Base-by-base conservation (phyloP, 2,329 filamentous ascomycete species). In the Cordyceps militaris region DNA sequence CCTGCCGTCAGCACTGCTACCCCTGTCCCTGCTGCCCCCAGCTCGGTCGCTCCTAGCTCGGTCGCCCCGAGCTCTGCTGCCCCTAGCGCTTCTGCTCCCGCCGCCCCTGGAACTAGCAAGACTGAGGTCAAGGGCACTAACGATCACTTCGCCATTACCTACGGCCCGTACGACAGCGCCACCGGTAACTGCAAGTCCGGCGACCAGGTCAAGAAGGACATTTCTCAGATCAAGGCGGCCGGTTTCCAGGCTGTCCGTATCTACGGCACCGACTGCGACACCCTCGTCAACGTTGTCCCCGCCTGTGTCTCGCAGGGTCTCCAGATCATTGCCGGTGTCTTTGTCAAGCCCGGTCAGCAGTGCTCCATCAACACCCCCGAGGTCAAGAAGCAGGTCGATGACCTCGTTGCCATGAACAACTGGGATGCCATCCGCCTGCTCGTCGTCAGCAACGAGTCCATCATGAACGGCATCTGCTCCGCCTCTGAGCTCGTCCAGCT, bases 241-340 rank as follows among this genome's bases (percentile, higher is more conserved):
- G 88, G 88, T 60, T 91, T 92, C 82, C 74, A 74, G 62, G 77
- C 81, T 51, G 72, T 93, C 70, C 92, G 93, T 72, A 79, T 94
- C 70, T 97, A 97, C 84, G 90, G 87, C 63, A 92, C 91, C 65
- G 92, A 97, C 82, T 97, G 93, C 81, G 79, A 82, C 74, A 87
- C 87, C 57, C 87, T 96, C 61, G 74, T 85, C 70, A 86, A 83
- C 73, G 86, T 97, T 59, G 89, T 89, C 62, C 73, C 75, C 44
- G 88, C 89, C 60, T 85, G 81, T 74, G 73, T 81, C 67, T 72
- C 81, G 65, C 70, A 86, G 72, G 86, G 87, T 60, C 69, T 97
- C 60, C 86, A 87, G 72, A 77, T 97, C 73, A 93, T 97, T 72
- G 76, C 95, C 61, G 93, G 93, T 72, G 81, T 97, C 77, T 96